Percentiles rank a stretch among this genome's conserved stretches.
These are phyloP conservation scores for Metarhizium album DNA, from an alignment of 2,329 filamentous ascomycete genomes.

Conservation along the genomic window DNA sequence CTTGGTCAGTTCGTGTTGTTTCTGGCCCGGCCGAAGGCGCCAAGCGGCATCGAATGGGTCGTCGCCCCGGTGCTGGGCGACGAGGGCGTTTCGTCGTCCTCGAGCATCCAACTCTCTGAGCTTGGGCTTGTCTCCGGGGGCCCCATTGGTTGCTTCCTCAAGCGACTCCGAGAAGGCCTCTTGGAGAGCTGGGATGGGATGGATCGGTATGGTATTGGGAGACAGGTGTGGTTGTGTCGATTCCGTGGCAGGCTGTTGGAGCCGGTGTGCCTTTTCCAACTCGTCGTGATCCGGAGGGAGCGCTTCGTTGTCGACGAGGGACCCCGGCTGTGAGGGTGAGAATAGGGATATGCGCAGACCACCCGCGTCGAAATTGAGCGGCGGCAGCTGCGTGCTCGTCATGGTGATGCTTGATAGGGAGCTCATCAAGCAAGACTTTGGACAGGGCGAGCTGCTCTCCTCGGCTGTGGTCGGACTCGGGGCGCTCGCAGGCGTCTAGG, in stretches of 20 bases:
- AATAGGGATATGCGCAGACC: constrained; percentile 21
- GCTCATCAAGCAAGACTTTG: background rate
- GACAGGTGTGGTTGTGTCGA: constrained; percentile 11
- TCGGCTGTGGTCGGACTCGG: background rate
- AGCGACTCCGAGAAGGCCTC: constrained; percentile 76
- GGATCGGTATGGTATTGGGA: constrained; percentile 26
- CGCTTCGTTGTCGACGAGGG: background rate
- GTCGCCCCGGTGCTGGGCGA: constrained; percentile 58
- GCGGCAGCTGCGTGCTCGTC: constrained; percentile 18
- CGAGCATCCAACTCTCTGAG: constrained; percentile 45
- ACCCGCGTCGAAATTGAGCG: constrained; percentile 18
- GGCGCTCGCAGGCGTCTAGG: background rate
- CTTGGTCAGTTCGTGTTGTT: constrained; percentile 81
- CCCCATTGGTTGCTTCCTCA: constrained; percentile 52
- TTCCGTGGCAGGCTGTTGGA: background rate
- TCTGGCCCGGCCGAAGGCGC: constrained; percentile 64
- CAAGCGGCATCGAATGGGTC: constrained; percentile 63
- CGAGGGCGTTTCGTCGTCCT: constrained; percentile 52
- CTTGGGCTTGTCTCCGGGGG: constrained; percentile 36
- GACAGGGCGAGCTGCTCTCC: background rate
- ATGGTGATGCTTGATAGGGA: constrained; percentile 9
- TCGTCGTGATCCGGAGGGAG: background rate
- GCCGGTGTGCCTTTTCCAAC: background rate
- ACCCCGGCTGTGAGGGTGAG: constrained; percentile 13
- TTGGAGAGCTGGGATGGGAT: constrained; percentile 70